These are phyloP conservation scores for Wickerhamomyces sp. DNA, from an alignment of 1,139 yeast species.

Conservation along the genomic window DNA sequence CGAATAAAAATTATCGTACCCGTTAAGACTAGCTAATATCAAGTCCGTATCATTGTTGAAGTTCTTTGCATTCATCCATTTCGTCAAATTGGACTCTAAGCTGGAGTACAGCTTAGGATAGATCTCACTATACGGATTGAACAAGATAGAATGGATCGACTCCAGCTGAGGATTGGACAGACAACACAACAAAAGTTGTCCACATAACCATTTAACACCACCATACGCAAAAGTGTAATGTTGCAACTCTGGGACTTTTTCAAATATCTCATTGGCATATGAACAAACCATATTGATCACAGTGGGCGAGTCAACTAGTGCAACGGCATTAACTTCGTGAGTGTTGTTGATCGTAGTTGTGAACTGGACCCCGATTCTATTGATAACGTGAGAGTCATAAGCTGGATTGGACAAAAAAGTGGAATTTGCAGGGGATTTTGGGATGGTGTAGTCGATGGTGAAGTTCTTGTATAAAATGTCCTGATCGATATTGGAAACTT, in stretches of 20 bases:
- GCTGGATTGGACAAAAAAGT: conserved; percentile 1
- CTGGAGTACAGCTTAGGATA: conserved; percentile 3
- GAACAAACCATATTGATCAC: conserved; percentile 12
- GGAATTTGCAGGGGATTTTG: not conserved
- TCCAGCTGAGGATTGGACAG: conserved; percentile 7
- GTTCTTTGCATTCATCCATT: conserved; percentile 8
- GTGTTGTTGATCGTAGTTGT: conserved; percentile 8
- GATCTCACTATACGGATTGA: conserved; percentile 6
- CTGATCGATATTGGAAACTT: not conserved
- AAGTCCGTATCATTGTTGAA: conserved; percentile 2
- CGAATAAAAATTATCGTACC: conserved; percentile 5
- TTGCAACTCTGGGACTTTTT: conserved; percentile 10
- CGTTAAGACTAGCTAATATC: conserved; percentile 1
- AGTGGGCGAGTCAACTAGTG: conserved; percentile 8
- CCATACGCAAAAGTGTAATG: conserved; percentile 12
- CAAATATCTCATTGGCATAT: conserved; percentile 11
- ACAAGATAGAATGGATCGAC: conserved; percentile 8
- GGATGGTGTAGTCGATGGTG: conserved; percentile 6
- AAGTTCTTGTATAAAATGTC: conserved; percentile 6
- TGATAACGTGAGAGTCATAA: conserved; percentile 6
- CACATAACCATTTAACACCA: conserved; percentile 14
- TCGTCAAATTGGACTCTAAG: conserved; percentile 5
- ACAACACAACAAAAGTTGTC: conserved; percentile 10
- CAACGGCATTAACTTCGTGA: not conserved
- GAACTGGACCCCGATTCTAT: conserved; percentile 8